These are phyloP conservation scores for Zizania palustris DNA, from an alignment of 202 grass and related monocot genomes.

Conservation along the genomic window DNA sequence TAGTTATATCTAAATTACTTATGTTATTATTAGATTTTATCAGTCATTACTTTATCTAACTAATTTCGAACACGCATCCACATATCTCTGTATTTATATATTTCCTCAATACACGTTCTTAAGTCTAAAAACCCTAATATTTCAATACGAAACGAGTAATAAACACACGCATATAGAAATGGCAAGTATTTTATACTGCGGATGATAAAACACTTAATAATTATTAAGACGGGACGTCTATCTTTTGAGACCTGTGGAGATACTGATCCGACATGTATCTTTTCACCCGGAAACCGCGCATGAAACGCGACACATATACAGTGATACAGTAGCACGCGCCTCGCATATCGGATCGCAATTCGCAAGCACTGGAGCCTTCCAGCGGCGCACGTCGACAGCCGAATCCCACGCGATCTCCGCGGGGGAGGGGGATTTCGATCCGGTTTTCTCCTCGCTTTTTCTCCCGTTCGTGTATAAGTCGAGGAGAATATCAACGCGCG, in stretches of 20 bases:
- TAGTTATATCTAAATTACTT: too few species aligned
- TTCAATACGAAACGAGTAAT: too few species aligned
- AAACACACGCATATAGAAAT: too few species aligned
- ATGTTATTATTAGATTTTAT: too few species aligned
- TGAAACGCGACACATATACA: background rate
- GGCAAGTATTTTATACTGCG: too few species aligned
- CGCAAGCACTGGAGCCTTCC: background rate
- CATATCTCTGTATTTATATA: too few species aligned
- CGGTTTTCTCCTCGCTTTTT: background rate
- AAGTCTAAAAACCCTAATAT: too few species aligned
- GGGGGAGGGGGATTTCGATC: background rate
- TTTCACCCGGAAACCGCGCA: background rate
- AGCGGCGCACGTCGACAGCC: conserved; percentile 44
- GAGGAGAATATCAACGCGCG: conserved; percentile 48
- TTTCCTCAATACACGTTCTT: too few species aligned
- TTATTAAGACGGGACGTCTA: background rate
- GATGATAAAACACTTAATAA: conserved; percentile 40
- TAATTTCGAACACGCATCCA: too few species aligned
- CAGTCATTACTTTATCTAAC: too few species aligned
- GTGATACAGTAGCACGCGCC: background rate
- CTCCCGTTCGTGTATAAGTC: conserved; percentile 39
- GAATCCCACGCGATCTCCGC: conserved; percentile 25
- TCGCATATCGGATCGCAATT: background rate
- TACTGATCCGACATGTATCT: background rate
- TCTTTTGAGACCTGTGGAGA: conserved; percentile 9